A percentile compares a stretch with the other conserved stretches of the same genome.
Evolutionary conservation across 768 basidiomycete genomes (phyloP).

Genomic region (Leccinum longicurvipes): DNA sequence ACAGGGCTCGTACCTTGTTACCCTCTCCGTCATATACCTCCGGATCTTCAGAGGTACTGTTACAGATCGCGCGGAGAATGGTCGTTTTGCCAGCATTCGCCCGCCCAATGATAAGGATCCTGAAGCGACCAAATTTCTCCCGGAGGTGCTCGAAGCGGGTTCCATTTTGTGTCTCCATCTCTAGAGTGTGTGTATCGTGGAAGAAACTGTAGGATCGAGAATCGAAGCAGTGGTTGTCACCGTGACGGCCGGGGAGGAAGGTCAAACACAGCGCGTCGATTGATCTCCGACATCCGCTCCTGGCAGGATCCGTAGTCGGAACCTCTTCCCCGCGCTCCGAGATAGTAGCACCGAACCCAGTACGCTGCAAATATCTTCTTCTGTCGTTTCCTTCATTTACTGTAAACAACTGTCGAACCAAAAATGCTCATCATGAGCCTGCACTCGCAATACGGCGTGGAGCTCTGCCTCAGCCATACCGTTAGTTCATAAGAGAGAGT

Average conservation of each 20-base stretch:
- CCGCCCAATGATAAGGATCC: not conserved
- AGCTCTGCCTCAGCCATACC: too few relatives aligned
- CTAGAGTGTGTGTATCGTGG: not conserved
- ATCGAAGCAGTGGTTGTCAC: not conserved
- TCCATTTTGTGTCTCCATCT: not conserved
- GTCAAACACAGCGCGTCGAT: not conserved
- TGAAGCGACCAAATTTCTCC: not conserved
- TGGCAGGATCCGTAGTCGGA: too few relatives aligned
- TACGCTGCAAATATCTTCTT: too few relatives aligned
- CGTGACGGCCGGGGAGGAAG: not conserved
- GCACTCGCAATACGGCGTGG: too few relatives aligned
- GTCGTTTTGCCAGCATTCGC: not conserved
- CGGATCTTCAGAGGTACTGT: not conserved
- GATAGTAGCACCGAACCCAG: too few relatives aligned
- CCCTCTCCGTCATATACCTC: not conserved
- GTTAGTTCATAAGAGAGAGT: too few relatives aligned
- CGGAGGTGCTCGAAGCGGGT: not conserved
- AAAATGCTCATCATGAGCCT: too few relatives aligned
- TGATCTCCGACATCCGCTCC: too few relatives aligned
- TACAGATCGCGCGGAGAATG: not conserved
- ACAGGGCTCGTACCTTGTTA: not conserved
- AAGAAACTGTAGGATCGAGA: not conserved
- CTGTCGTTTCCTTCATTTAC: too few relatives aligned
- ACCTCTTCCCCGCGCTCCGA: too few relatives aligned
- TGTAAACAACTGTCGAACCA: too few relatives aligned